Percentiles rank a stretch among this genome's conserved stretches.
phyloP scores from a whole-genome alignment of 2,329 filamentous ascomycete species.

The Monilinia fructicola region DNA sequence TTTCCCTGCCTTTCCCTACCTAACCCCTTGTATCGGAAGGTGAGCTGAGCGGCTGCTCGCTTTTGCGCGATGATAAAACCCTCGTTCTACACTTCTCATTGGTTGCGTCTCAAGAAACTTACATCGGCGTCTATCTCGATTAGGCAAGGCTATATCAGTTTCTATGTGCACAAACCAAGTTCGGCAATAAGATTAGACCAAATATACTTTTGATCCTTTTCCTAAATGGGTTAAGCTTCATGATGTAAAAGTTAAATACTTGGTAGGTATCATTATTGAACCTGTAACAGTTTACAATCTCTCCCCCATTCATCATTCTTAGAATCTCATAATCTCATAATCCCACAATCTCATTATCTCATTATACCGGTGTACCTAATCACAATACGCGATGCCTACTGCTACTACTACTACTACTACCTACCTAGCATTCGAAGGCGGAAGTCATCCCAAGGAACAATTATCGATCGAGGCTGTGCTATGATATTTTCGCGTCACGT shows the following conservation, averaged over 20 bases:
- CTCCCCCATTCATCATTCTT: too few species aligned
- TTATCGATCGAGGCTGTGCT: conserved; percentile 4
- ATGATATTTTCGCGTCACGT: conserved; percentile 23
- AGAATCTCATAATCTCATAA: too few species aligned
- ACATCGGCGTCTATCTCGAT: conserved; percentile 40
- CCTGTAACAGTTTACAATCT: neutral
- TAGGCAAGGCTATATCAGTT: conserved; percentile 35
- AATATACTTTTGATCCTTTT: neutral
- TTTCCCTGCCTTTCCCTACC: too few species aligned
- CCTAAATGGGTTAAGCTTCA: neutral
- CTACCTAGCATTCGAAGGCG: too few species aligned
- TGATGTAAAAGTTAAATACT: neutral
- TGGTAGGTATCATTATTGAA: neutral
- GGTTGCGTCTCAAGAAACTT: conserved; percentile 32
- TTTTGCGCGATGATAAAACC: conserved; percentile 31
- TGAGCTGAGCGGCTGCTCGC: conserved; percentile 36
- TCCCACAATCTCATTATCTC: too few species aligned
- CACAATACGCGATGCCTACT: too few species aligned
- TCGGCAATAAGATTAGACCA: neutral
- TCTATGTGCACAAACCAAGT: conserved; percentile 27
- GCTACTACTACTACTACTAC: too few species aligned
- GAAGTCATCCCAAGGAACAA: too few species aligned
- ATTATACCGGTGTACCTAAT: too few species aligned
- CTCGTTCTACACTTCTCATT: conserved; percentile 35
- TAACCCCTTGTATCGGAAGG: neutral